These are phyloP conservation scores for Sesbania bispinosa DNA, from an alignment of 306 rosid genomes.

Conservation along the genomic window DNA sequence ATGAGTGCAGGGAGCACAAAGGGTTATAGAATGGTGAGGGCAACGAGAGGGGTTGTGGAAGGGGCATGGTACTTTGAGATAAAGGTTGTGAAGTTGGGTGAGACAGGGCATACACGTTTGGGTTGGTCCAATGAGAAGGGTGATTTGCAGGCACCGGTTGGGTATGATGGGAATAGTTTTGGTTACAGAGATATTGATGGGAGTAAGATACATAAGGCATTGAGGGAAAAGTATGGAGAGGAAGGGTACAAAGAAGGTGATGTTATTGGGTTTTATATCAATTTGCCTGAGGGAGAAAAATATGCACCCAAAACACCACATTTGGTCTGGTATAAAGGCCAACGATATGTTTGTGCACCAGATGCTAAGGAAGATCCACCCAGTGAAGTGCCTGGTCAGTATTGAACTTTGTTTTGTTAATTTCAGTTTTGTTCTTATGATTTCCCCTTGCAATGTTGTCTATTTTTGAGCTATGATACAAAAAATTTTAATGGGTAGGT, in stretches of 20 bases:
- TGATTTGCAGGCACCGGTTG: slow-evolving; percentile 96
- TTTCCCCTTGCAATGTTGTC: not conserved
- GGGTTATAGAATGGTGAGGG: slow-evolving; percentile 96
- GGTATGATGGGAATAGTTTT: slow-evolving; percentile 82
- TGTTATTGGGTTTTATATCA: slow-evolving; percentile 85
- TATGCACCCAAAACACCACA: slow-evolving; percentile 67
- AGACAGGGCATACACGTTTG: slow-evolving; percentile 79
- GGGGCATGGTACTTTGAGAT: slow-evolving; percentile 97
- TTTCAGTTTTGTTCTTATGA: not conserved
- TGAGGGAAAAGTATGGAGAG: slow-evolving; percentile 85
- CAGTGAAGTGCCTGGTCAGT: slow-evolving; percentile 75
- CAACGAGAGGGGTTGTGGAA: slow-evolving; percentile 81
- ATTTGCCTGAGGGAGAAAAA: slow-evolving; percentile 69
- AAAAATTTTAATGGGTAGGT: too few species aligned
- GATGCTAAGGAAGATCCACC: slow-evolving; percentile 80
- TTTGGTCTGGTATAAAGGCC: slow-evolving; percentile 85
- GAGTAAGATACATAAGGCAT: slow-evolving; percentile 88
- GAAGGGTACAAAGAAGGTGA: slow-evolving; percentile 94
- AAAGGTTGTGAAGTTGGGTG: slow-evolving; percentile 70
- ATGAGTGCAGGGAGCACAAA: slow-evolving; percentile 85
- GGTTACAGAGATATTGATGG: slow-evolving; percentile 95
- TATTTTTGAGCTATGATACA: not conserved
- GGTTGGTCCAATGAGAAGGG: slow-evolving; percentile 94
- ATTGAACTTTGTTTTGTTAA: not conserved
- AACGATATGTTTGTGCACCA: slow-evolving; percentile 63